phyloP scores from a whole-genome alignment of 2,329 filamentous ascomycete genomes.

The Ascochyta rabiei region DNA sequence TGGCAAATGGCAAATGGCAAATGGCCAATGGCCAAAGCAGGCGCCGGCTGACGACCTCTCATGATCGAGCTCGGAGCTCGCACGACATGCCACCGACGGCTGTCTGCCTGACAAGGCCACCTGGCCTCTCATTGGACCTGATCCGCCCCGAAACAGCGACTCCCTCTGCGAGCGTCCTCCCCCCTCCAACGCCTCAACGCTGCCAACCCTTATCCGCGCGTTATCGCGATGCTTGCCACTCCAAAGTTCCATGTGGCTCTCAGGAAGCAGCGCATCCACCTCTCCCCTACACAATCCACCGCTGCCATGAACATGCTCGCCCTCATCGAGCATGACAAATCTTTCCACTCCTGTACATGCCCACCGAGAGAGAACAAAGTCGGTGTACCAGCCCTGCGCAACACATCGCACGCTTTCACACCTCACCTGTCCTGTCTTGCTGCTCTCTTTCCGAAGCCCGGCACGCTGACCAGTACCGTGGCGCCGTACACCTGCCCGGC shows the following conservation, averaged over 20 bases:
- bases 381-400: conserved; percentile 33
- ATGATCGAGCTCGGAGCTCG: conserved; percentile 13
- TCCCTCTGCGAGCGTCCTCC: background rate
- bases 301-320: conserved; percentile 7
- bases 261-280: conserved; percentile 13
- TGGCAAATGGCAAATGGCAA: conserved; percentile 17
- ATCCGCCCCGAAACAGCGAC: conserved; percentile 12
- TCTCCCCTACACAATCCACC: background rate
- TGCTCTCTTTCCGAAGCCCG: conserved; percentile 36
- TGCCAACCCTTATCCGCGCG: conserved; percentile 28
- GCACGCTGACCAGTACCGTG: conserved; percentile 15
- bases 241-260: conserved; percentile 15
- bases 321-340: conserved; percentile 35
- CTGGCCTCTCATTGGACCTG: conserved; percentile 33
- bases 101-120: conserved; percentile 16
- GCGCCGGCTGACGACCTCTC: conserved; percentile 21
- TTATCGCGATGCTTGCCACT: conserved; percentile 32
- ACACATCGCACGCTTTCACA: conserved; percentile 20
- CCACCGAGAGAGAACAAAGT: conserved; percentile 41
- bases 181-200: conserved; percentile 10
- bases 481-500: conserved; percentile 7
- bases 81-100: conserved; percentile 2
- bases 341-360: conserved; percentile 32
- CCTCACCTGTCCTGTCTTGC: conserved; percentile 22
- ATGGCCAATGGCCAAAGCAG: conserved; percentile 17